Evolutionary conservation across 192 early-diverging fungal species (phyloP).

Genomic region (Chytriomyces hyalinus): DNA sequence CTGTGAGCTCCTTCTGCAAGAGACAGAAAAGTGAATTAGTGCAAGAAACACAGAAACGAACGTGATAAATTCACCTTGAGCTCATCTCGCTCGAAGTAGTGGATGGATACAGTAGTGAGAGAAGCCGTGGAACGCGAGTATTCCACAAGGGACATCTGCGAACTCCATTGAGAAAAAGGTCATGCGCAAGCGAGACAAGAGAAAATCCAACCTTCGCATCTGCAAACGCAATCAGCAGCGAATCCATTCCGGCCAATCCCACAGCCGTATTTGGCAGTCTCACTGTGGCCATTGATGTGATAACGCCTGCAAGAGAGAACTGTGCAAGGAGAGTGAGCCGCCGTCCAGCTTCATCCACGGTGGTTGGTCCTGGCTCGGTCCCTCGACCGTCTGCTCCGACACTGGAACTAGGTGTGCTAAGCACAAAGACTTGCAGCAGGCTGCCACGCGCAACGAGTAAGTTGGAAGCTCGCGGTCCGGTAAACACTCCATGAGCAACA

Average conservation of each 20-base stretch:
- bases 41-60: background rate
- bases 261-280: constrained; percentile 61
- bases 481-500: constrained; percentile 66
- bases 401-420: constrained; percentile 34
- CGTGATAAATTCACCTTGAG: constrained; percentile 64
- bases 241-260: constrained; percentile 70
- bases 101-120: constrained; percentile 91
- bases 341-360: constrained; percentile 43
- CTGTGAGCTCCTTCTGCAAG: constrained; percentile 67
- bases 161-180: constrained; percentile 19
- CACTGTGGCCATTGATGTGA: constrained; percentile 74
- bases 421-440: constrained; percentile 73
- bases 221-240: constrained; percentile 75
- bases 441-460: constrained; percentile 67
- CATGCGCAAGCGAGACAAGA: background rate
- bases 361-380: background rate
- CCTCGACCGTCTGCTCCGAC: constrained; percentile 1
- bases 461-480: constrained; percentile 62
- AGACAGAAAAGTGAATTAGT: background rate
- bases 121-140: constrained; percentile 75
- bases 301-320: constrained; percentile 71
- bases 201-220: constrained; percentile 77
- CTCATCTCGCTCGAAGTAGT: constrained; percentile 94
- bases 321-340: constrained; percentile 64
- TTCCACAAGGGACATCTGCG: constrained; percentile 89